Evolutionary conservation across 2,329 filamentous ascomycete genomes (phyloP).

Genomic region (Pseudodiploospora longispora): DNA sequence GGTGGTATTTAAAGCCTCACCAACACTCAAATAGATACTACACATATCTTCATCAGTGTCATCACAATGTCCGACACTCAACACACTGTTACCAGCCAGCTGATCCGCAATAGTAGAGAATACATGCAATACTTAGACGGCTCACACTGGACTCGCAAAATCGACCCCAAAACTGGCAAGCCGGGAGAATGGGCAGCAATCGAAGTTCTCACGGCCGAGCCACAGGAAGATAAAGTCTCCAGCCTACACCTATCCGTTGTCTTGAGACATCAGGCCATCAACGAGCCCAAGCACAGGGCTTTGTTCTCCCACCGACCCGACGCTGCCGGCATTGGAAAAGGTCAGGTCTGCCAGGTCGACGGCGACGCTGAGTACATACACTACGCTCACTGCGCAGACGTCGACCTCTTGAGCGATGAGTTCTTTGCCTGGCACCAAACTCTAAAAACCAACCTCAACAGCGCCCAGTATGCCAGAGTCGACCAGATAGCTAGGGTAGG

Average conservation of each 20-base stretch:
- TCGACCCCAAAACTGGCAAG: not conserved
- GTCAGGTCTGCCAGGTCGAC: constrained; percentile 1
- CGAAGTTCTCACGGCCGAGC: not conserved
- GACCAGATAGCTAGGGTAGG: not conserved
- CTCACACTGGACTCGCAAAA: not conserved
- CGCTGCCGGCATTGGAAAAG: not conserved
- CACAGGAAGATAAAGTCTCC: not conserved
- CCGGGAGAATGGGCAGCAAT: not conserved
- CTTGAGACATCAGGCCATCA: not conserved
- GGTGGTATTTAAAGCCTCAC: not conserved
- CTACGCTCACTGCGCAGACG: not conserved
- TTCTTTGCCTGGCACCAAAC: constrained; percentile 1
- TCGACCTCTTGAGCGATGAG: not conserved
- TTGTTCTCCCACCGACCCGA: constrained; percentile 2
- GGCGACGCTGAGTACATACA: constrained; percentile 2
- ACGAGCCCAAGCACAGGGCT: not conserved
- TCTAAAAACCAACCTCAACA: not conserved
- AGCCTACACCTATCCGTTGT: not conserved
- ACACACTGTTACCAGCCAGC: no score
- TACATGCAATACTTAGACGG: not conserved
- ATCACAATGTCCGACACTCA: no score
- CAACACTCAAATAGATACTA: not conserved
- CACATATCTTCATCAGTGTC: no score
- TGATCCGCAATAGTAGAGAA: no score
- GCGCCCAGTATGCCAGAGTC: not conserved